Evolutionary conservation across 352 stramenopile species (phyloP), one percentile per base, ranked within the genome.

Genomic region (Globisporangium barbulae): DNA sequence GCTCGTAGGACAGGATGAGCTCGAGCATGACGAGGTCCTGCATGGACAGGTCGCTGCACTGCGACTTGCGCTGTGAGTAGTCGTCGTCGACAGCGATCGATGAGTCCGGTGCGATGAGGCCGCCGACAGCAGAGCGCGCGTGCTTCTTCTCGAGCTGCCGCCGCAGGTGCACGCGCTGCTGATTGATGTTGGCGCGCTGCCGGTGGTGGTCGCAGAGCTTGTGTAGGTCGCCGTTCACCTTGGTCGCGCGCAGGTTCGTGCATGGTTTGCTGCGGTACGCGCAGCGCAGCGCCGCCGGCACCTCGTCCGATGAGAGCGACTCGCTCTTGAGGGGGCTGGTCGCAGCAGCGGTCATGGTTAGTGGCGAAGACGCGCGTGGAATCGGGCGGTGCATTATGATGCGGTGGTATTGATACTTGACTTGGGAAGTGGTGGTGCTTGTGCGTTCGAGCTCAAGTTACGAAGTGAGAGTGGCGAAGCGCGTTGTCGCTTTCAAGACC

Each of bases 221-320:
- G 60, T 83, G 75, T 21, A 66, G 61, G 31, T 79, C 71, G n/a
- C 75, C 72, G 45, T 83, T 83, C n/a, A 75, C 64, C 53, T 83
- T 83, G 65, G 66, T 65, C 9, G 75, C 72, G 52, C 75, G 72
- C 12, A 63, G 52, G 49, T 73, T 75, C 19, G 47, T 31, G 39
- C 75, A 83, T 1, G 64, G 64, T 57, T 79, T 79, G 61, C 69
- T 75, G 42, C 63, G 68, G 54, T 81, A 81, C 28, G 61, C 57
- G 49, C 73, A 81, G 58, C 54, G 62, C 15, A 68, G 39, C 21
- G 55, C 61, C 9, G 48, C 21, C 5, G 52, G 41, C 8, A 61
- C 30, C 3, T 66, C 41, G n/a, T 25, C 30, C 22, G 22, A 31
- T 39, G 10, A 1, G 10, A 2, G 10, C 5, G 33, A 2, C 4